These are phyloP conservation scores for Areca catechu DNA, from an alignment of 176 grass and related monocot genomes.

Conservation along the genomic window DNA sequence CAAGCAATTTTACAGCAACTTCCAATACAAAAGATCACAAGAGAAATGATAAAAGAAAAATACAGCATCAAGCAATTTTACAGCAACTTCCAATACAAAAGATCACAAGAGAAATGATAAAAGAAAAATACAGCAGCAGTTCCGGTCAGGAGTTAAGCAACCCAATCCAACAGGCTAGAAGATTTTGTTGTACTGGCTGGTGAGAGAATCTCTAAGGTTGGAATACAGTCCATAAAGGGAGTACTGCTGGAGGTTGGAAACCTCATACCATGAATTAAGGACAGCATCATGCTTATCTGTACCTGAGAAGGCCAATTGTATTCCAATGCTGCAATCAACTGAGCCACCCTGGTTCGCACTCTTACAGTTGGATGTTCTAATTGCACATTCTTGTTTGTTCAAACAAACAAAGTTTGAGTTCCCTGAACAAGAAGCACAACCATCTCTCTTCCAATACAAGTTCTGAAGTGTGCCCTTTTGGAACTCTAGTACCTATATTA, in stretches of 20 bases:
- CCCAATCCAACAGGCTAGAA: slow-evolving; percentile 21
- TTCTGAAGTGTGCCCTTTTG: slow-evolving; percentile 79
- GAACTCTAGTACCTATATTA: slow-evolving; percentile 66
- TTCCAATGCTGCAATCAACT: slow-evolving; percentile 55
- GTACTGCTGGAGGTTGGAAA: slow-evolving; percentile 83
- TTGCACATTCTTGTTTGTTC: slow-evolving; percentile 47
- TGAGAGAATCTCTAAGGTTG: slow-evolving; percentile 59
- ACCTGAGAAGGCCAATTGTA: slow-evolving; percentile 82
- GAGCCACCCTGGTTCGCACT: slow-evolving; percentile 32
- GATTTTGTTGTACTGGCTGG: slow-evolving; percentile 39
- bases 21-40: no score
- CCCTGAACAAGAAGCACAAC: slow-evolving; percentile 53
- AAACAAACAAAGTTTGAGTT: slow-evolving; percentile 54
- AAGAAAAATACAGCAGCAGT: no score
- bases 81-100: no score
- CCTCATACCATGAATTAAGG: slow-evolving; percentile 94
- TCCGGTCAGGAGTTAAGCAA: no score
- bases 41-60: no score
- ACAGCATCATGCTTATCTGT: slow-evolving; percentile 73
- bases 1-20: no score
- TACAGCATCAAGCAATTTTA: no score
- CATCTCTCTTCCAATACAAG: slow-evolving; percentile 61
- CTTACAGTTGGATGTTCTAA: slow-evolving; percentile 38
- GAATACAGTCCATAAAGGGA: slow-evolving; percentile 70
- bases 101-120: no score